Conservation (phyloP, 805 yeast genomes). For the Ogataea dorogensis region DNA sequence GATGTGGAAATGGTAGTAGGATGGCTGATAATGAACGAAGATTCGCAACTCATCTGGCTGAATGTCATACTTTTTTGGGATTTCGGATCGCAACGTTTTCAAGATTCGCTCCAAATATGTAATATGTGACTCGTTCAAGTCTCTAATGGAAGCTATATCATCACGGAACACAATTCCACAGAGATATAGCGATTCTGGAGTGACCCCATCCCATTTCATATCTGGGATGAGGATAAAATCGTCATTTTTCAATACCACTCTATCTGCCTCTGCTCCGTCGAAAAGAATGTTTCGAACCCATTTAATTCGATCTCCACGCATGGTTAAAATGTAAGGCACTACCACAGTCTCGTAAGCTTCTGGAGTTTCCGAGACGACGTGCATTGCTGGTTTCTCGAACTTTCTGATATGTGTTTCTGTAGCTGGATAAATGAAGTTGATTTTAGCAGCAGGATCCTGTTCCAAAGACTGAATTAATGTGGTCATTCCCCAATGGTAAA, state of each 20-base stretch:
- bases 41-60: slow-evolving; percentile 60
- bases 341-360: slow-evolving; percentile 61
- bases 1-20: slow-evolving; percentile 92
- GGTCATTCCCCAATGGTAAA: slow-evolving; percentile 78
- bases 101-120: slow-evolving; percentile 53
- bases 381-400: slow-evolving; percentile 58
- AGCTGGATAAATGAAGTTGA: slow-evolving; percentile 86
- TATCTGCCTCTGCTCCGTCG: slow-evolving; percentile 81
- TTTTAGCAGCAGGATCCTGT: slow-evolving; percentile 57
- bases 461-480: slow-evolving; percentile 47
- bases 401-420: slow-evolving; percentile 80
- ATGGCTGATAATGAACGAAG: slow-evolving; percentile 92
- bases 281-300: slow-evolving; percentile 89
- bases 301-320: slow-evolving; percentile 73
- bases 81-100: slow-evolving; percentile 43
- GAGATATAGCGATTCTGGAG: slow-evolving; percentile 68
- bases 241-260: slow-evolving; percentile 68
- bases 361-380: slow-evolving; percentile 77
- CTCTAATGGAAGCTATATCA: slow-evolving; percentile 74
- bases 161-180: slow-evolving; percentile 70
- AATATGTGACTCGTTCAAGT: slow-evolving; percentile 57
- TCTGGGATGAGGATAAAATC: slow-evolving; percentile 82
- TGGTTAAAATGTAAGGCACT: slow-evolving; percentile 71
- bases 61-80: slow-evolving; percentile 49
- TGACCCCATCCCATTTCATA: slow-evolving; percentile 91